A percentile compares a stretch with the other conserved stretches of the same genome.
phyloP scores from a whole-genome alignment of 306 rosid species.

The Oxytropis ochrocephala region DNA sequence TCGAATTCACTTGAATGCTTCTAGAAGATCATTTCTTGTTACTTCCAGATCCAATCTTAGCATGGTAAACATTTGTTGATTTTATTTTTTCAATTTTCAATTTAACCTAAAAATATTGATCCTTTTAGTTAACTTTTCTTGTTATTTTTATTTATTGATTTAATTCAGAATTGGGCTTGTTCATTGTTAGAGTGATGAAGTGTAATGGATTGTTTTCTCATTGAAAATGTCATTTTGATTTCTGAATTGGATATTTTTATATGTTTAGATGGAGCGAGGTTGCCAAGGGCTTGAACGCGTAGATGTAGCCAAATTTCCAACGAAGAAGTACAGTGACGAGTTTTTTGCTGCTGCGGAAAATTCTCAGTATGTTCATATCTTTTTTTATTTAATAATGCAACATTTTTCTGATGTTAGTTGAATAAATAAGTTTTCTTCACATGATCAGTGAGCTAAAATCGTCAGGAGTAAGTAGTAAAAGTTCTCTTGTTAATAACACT shows the following conservation, averaged over 20 bases:
- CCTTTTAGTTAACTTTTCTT: neutral
- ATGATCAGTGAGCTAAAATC: neutral
- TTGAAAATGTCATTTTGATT: conserved; percentile 14
- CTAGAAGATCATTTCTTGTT: conserved; percentile 65
- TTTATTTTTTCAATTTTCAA: neutral
- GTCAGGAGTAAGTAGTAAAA: neutral
- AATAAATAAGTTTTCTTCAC: neutral
- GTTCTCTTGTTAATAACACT: neutral
- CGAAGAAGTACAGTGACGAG: conserved; percentile 74
- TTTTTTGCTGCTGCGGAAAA: conserved; percentile 61
- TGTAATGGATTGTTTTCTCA: neutral
- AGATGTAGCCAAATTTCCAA: conserved; percentile 63
- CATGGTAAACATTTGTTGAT: conserved; percentile 33
- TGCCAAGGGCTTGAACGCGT: conserved; percentile 65
- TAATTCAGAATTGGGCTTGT: neutral
- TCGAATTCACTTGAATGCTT: conserved; percentile 73
- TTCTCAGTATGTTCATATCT: conserved; percentile 69
- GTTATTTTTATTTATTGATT: neutral
- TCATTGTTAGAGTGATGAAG: neutral
- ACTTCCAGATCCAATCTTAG: conserved; percentile 82
- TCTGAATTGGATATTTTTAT: conserved; percentile 7
- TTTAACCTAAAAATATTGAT: neutral
- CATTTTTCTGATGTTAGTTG: neutral
- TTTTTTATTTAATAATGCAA: neutral
- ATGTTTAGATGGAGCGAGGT: conserved; percentile 75